phyloP scores from a whole-genome alignment of 2,329 filamentous ascomycete genomes.

The Chrysoporthe cubensis region DNA sequence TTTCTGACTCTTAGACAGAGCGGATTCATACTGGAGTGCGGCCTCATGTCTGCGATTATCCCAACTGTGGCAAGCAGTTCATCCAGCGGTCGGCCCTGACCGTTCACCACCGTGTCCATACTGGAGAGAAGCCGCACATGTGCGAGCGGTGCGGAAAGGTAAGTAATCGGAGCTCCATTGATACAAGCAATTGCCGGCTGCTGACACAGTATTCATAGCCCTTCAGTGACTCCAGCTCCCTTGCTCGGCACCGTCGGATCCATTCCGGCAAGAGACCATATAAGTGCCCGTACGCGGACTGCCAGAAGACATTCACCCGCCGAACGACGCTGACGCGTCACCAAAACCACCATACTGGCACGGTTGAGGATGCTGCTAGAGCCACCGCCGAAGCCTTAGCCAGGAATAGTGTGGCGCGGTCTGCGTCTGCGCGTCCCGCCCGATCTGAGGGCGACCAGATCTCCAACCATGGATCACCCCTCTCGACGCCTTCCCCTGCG shows the following conservation, averaged over 20 bases:
- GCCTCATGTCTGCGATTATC: conserved; percentile 90
- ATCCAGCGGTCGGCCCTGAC: conserved; percentile 96
- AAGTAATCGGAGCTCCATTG: conserved; percentile 36
- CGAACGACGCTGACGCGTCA: conserved; percentile 94
- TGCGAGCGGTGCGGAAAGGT: conserved; percentile 97
- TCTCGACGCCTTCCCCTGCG: conserved; percentile 82
- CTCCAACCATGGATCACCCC: conserved; percentile 72
- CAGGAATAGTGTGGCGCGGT: conserved; percentile 41
- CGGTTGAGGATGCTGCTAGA: conserved; percentile 88
- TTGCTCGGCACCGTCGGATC: conserved; percentile 90
- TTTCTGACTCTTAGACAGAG: conserved; percentile 60
- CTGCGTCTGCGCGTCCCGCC: conserved; percentile 49
- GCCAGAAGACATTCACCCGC: conserved; percentile 97
- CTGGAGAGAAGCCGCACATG: conserved; percentile 97
- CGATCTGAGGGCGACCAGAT: conserved; percentile 73
- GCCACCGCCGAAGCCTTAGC: conserved; percentile 87
- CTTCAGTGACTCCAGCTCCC: conserved; percentile 93
- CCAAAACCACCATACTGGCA: conserved; percentile 94
- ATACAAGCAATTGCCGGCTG: neutral
- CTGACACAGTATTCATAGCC: conserved; percentile 60
- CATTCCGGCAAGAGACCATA: conserved; percentile 96
- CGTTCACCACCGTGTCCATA: conserved; percentile 93
- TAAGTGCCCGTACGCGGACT: conserved; percentile 96
- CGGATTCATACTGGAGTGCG: conserved; percentile 91
- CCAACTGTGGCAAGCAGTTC: conserved; percentile 91